These are phyloP conservation scores for Microdochium nivale DNA, from an alignment of 2,329 filamentous ascomycete species.

Conservation along the genomic window DNA sequence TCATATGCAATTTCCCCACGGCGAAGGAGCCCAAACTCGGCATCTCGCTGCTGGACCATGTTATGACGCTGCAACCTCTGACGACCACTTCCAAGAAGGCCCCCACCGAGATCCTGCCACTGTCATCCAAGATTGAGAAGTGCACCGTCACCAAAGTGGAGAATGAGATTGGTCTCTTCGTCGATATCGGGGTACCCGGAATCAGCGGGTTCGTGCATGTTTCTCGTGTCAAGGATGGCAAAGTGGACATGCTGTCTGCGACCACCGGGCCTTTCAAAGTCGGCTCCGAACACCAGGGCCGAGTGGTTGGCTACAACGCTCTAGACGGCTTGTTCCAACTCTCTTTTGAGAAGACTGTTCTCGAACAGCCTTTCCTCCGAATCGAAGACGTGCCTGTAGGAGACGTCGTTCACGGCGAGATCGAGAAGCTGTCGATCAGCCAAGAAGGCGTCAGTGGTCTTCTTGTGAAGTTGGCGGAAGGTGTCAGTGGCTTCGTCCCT, in stretches of 20 bases:
- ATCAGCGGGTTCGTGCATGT: constrained; percentile 90
- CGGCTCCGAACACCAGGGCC: constrained; percentile 69
- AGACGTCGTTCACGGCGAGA: constrained; percentile 68
- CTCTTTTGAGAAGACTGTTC: constrained; percentile 71
- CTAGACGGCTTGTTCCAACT: constrained; percentile 80
- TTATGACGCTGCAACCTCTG: constrained; percentile 53
- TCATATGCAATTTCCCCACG: constrained; percentile 80
- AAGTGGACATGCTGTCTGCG: constrained; percentile 74
- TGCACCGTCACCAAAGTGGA: constrained; percentile 77
- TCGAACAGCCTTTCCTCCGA: constrained; percentile 85
- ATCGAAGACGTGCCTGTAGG: constrained; percentile 84
- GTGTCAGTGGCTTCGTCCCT: constrained; percentile 80
- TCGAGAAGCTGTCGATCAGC: constrained; percentile 78
- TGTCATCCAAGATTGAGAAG: constrained; percentile 69
- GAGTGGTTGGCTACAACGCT: constrained; percentile 78
- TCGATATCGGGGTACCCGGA: constrained; percentile 58
- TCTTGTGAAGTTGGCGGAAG: constrained; percentile 75
- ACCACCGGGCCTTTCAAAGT: constrained; percentile 69
- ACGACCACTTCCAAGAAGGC: constrained; percentile 27
- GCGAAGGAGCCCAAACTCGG: constrained; percentile 76
- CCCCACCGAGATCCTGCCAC: constrained; percentile 52
- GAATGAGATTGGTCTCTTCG: constrained; percentile 70
- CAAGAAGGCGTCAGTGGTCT: constrained; percentile 72
- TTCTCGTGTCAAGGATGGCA: constrained; percentile 82
- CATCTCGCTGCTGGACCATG: constrained; percentile 80